Base-by-base conservation (phyloP, 108 stramenopile genomes). In the Aureococcus anophagefferens region DNA sequence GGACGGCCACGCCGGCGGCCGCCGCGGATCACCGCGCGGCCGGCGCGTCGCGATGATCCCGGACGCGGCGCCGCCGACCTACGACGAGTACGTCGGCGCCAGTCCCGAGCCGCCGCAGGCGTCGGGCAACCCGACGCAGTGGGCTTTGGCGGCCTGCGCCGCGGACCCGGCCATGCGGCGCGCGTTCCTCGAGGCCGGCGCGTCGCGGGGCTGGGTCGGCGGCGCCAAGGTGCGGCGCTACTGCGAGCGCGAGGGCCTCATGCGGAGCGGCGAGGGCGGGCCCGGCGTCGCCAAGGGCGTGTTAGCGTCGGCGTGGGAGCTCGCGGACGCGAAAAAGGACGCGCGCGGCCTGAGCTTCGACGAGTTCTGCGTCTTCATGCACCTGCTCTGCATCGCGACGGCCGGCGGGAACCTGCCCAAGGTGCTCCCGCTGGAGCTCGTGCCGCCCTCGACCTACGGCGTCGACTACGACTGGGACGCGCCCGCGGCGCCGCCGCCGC, bases 341-440 rank as follows among this genome's bases (percentile, higher is more conserved):
- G 51, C 51, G 51, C 51, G 51, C 51, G 51, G 51, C 21, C 51
- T 59, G 51, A 18, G 51, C 51, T 59, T 59, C 51, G 51, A 59
- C 17, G 51, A 16, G 3, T 59, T 59, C 25, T 59, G 51, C 51
- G 51, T 59, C 25, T 59, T 59, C 51, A 59, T 59, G 51, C 51
- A 59, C 25, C 25, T 59, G 51, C 51, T 59, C 21, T 18, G 21
- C 51, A 28, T 59, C 51, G 51, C 25, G 17, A 25, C 51, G 51
- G 51, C 51, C 51, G 51, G 51, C 25, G 51, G 51, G 17, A 11
- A 59, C 21, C 51, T 59, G 21, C 51, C 51, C 21, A 3, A 11
- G 21, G 1, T 4, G 7, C 51, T 59, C 17, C 51, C 51, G 51
- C 1, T 1, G 7, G 51, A 59, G 21, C 51, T 59, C 21, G 51